Evolutionary conservation across 495 filamentous ascomycete species (phyloP).

Genomic region (Thermothielavioides terrestris): DNA sequence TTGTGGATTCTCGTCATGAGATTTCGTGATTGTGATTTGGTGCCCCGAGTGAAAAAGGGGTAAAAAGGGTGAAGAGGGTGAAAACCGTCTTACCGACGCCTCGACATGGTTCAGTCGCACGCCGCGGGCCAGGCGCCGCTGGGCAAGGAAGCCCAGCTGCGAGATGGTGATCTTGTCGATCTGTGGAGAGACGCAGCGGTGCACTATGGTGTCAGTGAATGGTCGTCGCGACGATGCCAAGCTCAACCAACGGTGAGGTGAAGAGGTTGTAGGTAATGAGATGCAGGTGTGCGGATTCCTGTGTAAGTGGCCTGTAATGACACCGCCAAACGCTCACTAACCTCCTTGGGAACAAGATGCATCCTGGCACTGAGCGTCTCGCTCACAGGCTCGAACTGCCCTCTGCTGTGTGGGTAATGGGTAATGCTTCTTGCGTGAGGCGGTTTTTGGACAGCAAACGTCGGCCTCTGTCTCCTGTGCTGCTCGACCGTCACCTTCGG

Average conservation of each 20-base stretch:
- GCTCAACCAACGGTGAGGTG: no score
- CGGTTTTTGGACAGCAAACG: not conserved
- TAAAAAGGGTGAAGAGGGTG: not conserved
- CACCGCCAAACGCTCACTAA: slow-evolving; percentile 30
- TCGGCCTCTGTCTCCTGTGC: no score
- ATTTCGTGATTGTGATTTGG: no score
- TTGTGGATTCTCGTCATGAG: not conserved
- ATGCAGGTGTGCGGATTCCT: no score
- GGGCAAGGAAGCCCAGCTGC: slow-evolving; percentile 80
- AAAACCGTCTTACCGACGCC: slow-evolving; percentile 58
- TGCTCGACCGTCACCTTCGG: no score
- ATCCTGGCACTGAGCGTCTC: slow-evolving; percentile 38
- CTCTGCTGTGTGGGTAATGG: no score
- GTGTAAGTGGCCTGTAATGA: not conserved
- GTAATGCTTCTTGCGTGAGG: not conserved
- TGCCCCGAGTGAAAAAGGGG: not conserved
- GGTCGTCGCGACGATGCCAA: no score
- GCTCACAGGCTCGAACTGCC: not conserved
- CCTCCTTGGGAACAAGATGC: slow-evolving; percentile 85
- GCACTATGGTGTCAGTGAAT: not conserved
- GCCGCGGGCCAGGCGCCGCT: slow-evolving; percentile 80
- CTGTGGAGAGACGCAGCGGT: slow-evolving; percentile 48
- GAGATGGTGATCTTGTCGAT: slow-evolving; percentile 95
- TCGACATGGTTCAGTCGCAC: slow-evolving; percentile 87
- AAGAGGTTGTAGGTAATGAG: no score